Conservation (phyloP, 805 yeast genomes). For the Yamadazyma sp. region DNA sequence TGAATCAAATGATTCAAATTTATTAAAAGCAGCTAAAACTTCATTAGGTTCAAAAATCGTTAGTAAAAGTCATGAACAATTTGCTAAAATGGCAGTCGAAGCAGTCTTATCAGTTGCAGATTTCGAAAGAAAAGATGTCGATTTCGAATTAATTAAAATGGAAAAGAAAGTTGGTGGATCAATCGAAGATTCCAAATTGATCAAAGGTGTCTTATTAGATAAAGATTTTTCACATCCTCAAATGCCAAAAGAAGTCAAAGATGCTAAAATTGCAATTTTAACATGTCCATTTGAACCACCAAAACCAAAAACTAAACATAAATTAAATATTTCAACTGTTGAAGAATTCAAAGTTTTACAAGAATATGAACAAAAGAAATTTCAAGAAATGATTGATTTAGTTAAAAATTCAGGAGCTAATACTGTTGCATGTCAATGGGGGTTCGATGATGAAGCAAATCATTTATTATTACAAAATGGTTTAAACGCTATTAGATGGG, state of each 20-base stretch:
- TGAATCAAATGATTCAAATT: constrained; percentile 50
- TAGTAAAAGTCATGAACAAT: constrained; percentile 87
- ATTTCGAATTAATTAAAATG: constrained; percentile 91
- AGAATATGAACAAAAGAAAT: constrained; percentile 86
- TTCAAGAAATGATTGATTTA: constrained; percentile 81
- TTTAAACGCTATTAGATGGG: constrained; percentile 97
- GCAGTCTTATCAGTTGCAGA: constrained; percentile 92
- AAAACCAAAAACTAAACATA: constrained; percentile 98
- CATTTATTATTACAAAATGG: constrained; percentile 84
- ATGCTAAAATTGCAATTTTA: constrained; percentile 88
- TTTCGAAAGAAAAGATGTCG: constrained; percentile 88
- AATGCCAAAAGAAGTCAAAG: constrained; percentile 78
- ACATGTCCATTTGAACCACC: constrained; percentile 99
- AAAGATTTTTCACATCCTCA: constrained; percentile 98
- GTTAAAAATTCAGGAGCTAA: constrained; percentile 93
- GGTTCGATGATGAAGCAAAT: constrained; percentile 98
- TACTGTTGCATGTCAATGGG: constrained; percentile 98
- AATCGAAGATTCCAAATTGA: constrained; percentile 76
- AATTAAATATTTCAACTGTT: constrained; percentile 87
- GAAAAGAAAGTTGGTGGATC: constrained; percentile 97
- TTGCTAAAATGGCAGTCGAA: constrained; percentile 96
- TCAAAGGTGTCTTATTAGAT: constrained; percentile 90
- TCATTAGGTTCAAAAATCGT: constrained; percentile 95
- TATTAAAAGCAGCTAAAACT: constrained; percentile 90
- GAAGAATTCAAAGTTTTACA: constrained; percentile 92